Percentiles rank a stretch among this genome's conserved stretches.
Conservation (phyloP, 148 eudicot genomes). For the Chenopodium formosanum region DNA sequence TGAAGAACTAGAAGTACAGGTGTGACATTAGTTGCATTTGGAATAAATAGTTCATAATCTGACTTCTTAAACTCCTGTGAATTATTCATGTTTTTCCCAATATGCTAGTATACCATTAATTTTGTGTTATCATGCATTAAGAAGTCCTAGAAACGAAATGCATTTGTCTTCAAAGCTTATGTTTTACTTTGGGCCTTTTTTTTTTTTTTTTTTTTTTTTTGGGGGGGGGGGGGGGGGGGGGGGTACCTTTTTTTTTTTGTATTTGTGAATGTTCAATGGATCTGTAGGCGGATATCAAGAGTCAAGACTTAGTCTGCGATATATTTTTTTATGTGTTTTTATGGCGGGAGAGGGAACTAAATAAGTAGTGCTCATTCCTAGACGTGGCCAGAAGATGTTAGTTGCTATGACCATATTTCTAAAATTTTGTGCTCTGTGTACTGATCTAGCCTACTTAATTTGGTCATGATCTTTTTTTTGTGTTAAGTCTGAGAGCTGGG, state of each 20-base stretch:
- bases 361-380: not conserved
- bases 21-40: conserved; percentile 13
- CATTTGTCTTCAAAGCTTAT: not conserved
- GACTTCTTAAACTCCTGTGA: not conserved
- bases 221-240: not conserved
- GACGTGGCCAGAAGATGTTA: not conserved
- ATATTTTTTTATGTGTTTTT: not conserved
- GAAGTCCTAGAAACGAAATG: not conserved
- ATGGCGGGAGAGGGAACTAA: not conserved
- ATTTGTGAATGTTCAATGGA: not conserved
- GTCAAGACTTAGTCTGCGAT: not conserved
- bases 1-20: conserved; percentile 79
- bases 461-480: not conserved
- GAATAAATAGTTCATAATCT: not conserved
- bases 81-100: not conserved
- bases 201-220: too few relatives aligned
- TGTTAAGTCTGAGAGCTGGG: not conserved
- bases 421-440: not conserved
- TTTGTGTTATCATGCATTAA: not conserved
- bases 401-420: not conserved
- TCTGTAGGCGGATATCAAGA: not conserved
- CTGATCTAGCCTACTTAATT: not conserved
- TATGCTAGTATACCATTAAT: not conserved
- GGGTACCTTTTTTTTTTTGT: not conserved
- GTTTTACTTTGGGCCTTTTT: not conserved